These are phyloP conservation scores for Globisporangium lucens DNA, from an alignment of 352 stramenopile genomes.

Conservation along the genomic window DNA sequence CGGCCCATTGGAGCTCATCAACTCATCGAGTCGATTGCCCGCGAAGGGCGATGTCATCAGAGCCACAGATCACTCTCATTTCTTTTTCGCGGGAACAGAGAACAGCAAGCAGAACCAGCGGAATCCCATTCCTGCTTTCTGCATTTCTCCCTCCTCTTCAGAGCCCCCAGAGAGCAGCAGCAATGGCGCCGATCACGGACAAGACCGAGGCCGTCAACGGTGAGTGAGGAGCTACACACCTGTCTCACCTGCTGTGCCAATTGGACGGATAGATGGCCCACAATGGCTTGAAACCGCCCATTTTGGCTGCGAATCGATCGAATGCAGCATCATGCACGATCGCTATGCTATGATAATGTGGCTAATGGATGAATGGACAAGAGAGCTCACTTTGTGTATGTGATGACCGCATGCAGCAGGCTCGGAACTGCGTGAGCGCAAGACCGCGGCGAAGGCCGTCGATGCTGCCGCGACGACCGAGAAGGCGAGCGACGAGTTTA, in stretches of 20 bases:
- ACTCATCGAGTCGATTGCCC: background rate
- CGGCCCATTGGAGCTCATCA: background rate
- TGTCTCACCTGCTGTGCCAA: background rate
- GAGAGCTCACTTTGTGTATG: background rate
- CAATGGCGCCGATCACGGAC: conserved; percentile 15
- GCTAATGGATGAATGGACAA: background rate
- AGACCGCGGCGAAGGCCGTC: conserved; percentile 20
- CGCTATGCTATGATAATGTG: too few relatives aligned
- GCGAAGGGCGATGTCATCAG: conserved; percentile 14
- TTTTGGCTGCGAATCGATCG: background rate
- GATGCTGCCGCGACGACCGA: conserved; percentile 5
- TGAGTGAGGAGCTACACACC: conserved; percentile 1
- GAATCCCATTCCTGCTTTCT: conserved; percentile 4
- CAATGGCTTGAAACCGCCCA: conserved; percentile 3
- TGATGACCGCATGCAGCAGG: conserved; percentile 2
- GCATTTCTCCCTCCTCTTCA: background rate
- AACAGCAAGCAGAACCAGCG: conserved; percentile 8
- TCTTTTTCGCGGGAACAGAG: conserved; percentile 9
- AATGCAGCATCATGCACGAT: background rate
- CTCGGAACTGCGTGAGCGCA: conserved; percentile 54
- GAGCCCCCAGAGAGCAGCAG: background rate
- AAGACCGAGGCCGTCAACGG: conserved; percentile 5
- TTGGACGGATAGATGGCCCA: background rate
- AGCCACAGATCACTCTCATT: conserved; percentile 1
- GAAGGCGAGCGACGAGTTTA: conserved; percentile 57